Conservation (phyloP, 2,329 filamentous ascomycete species). For the Sphaerulina vaccinii region DNA sequence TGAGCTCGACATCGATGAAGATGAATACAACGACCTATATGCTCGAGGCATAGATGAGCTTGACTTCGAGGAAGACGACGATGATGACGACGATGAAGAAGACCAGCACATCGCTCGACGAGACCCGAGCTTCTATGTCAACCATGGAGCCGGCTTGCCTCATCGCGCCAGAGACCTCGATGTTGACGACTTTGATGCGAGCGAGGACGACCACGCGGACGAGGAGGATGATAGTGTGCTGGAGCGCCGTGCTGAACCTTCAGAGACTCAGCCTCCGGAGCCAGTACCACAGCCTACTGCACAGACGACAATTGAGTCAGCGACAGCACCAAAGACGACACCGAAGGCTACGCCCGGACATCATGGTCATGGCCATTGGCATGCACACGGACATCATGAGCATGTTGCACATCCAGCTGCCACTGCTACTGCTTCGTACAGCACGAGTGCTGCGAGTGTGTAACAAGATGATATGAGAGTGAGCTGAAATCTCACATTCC, state of each 20-base stretch:
- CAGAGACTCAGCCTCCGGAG: background rate
- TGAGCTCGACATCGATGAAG: background rate
- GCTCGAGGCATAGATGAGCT: background rate
- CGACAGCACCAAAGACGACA: background rate
- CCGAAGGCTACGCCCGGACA: background rate
- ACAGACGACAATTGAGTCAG: background rate
- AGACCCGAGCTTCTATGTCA: too few relatives aligned
- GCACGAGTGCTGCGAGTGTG: background rate
- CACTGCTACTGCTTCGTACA: background rate
- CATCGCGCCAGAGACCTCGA: too few relatives aligned
- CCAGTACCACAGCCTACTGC: background rate
- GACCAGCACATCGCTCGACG: too few relatives aligned
- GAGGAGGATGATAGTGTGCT: background rate
- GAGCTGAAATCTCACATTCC: too few relatives aligned
- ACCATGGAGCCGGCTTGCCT: too few relatives aligned
- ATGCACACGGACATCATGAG: background rate
- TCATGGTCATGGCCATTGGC: background rate
- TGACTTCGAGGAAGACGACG: background rate
- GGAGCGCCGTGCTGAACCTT: background rate
- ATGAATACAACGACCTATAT: too few relatives aligned
- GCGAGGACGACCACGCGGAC: background rate
- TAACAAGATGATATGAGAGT: too few relatives aligned
- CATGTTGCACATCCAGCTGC: background rate
- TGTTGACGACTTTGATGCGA: background rate
- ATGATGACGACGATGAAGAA: background rate